Evolutionary conservation across 768 basidiomycete genomes (phyloP), one percentile per base, ranked within the genome.

Genomic region (Suillus sp.): DNA sequence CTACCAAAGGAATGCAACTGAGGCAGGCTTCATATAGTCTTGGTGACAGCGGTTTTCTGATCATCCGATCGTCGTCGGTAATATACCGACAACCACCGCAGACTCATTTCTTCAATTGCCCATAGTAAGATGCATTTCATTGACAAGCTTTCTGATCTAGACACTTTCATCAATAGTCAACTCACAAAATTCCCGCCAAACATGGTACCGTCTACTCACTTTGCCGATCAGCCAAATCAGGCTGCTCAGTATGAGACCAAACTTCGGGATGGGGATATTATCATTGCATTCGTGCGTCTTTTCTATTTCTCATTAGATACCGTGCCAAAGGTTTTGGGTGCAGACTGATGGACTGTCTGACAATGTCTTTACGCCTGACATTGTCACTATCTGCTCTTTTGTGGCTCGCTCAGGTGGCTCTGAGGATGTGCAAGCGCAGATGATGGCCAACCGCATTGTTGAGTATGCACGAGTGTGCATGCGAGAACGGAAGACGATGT

Each of bases 31-130:
- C 51, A 42, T 65, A 53, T 62, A 92, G 90, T 71, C 78, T 92
- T 67, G 90, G 90, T n/a, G 90, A 92, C 72, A 92, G 90, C 62
- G 90, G 90, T 8, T 92, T 85, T 72, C 79, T 84, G 65, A 86
- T 92, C 53, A 84, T 91, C 63, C 87, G 91, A 40, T 84, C 86
- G 18, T 86, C 87, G 30, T 79, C 85, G 16, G 79, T 92, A 34
- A 77, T 89, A 50, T 80, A 92, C 71, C 80, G 50, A 66, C 70
- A 75, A 43, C 71, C 71, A 25, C 62, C 30, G 0, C 75, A 75
- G 61, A 75, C 76, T 1, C 75, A 75, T 67, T 75, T 75, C 43
- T 75, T 75, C 34, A 75, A 75, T 58, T 75, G 75, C 37, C 75
- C 75, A 1, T 60, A 76, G 75, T 75, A 34, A 63, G 74, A 64